Base-by-base conservation (phyloP, 345 rosid genomes). In the Raphanus raphanistrum region DNA sequence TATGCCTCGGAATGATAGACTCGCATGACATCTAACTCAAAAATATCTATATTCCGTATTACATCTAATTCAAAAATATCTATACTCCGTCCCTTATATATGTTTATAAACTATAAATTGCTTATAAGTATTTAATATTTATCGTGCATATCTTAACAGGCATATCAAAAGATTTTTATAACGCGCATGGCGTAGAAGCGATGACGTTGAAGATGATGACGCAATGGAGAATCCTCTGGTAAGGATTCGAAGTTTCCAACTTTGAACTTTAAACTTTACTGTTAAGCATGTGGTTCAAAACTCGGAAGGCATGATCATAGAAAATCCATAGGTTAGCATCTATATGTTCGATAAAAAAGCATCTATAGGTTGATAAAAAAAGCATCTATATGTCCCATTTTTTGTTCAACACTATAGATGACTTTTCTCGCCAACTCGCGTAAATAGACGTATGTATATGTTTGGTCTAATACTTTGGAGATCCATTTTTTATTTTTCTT, bases 151-250 rank as follows among this genome's bases (percentile, higher is more conserved):
- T 21, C 21, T 21, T 21, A 21, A 21, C 21, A 21, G 21, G 21
- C 21, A 21, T 21, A 21, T 21, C 21, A 21, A 21, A 21, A 21
- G 21, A 21, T 21, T 21, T 21, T 21, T 21, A 21, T 21, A 21
- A 21, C 21, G 21, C 21, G 21, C 61, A 71, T 64, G 61, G 71
- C 76, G 59, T 63, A 12, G 27, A 16, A 55, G 45, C 50, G 55
- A 71, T 71, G 71, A 77, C 80, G 61, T 55, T 55, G 13, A 2
- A 29, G 28, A 64, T 55, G 71, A 55, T 77, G 76, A 71, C 80
- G 80, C 70, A 54, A 33, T 71, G n/a, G 73, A 77, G 80, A 71
- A 63, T 63, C 60, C 62, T 52, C 43, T 63, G 7, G 11, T 11
- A 13, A 77, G 71, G 48, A 57, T 63, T 77, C 75, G 50, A 21